Conservation (phyloP, 1,284 basidiomycete genomes). For the Apiotrichum laibachii region DNA sequence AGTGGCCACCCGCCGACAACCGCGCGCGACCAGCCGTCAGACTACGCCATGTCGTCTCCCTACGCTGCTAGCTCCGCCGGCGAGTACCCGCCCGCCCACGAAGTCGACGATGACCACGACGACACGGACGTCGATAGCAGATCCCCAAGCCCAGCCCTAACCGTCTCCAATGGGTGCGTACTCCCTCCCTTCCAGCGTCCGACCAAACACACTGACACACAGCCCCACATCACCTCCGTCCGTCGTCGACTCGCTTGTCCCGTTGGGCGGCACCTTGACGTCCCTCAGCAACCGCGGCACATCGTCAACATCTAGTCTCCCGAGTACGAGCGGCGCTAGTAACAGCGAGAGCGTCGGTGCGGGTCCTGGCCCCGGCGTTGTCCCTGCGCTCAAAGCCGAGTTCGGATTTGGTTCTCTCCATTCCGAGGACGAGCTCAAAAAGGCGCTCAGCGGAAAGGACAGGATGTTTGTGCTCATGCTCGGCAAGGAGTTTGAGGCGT, state of each 20-base stretch:
- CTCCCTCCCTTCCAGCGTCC: neutral
- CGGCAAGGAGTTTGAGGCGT: conserved; percentile 44
- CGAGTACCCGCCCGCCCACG: neutral
- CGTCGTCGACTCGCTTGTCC: conserved; percentile 15
- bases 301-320: conserved; percentile 14
- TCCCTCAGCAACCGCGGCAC: conserved; percentile 17
- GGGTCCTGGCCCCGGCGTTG: neutral
- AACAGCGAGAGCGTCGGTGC: neutral
- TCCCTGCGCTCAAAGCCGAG: conserved; percentile 28
- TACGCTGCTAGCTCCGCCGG: no score
- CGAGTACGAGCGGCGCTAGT: conserved; percentile 5
- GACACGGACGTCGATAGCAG: conserved; percentile 5
- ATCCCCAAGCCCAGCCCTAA: conserved; percentile 22
- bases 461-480: conserved; percentile 43
- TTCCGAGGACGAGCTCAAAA: conserved; percentile 42
- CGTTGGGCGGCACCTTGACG: conserved; percentile 12
- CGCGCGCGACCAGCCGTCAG: neutral
- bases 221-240: conserved; percentile 23
- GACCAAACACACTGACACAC: conserved; percentile 8
- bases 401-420: conserved; percentile 34
- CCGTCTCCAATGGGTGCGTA: conserved; percentile 26
- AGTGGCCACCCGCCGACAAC: neutral
- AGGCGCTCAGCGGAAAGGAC: conserved; percentile 38
- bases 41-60: no score
- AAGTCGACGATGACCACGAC: neutral